Evolutionary conservation across 306 rosid species (phyloP).

Genomic region (Elaeagnus macrophylla): DNA sequence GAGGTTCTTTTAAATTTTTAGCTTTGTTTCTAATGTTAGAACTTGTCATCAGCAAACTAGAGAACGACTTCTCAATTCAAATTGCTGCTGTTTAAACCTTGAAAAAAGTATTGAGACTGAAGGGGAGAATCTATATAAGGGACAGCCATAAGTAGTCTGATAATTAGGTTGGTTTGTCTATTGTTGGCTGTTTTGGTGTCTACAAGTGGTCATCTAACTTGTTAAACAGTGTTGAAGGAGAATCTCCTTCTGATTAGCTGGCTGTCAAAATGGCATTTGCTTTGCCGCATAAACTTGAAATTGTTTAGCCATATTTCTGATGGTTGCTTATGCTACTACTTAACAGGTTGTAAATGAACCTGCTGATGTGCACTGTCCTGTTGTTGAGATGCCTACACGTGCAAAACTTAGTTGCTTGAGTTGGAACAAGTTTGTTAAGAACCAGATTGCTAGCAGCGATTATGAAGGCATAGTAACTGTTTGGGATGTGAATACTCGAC

Average conservation of each 20-base stretch:
- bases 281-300: background rate
- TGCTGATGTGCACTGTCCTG: constrained; percentile 76
- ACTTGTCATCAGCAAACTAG: background rate
- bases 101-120: too few species aligned
- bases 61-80: background rate
- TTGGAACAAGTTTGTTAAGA: constrained; percentile 87
- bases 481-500: constrained; percentile 91
- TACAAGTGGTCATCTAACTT: background rate
- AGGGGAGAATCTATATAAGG: too few species aligned
- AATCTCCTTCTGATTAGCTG: background rate
- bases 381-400: constrained; percentile 94
- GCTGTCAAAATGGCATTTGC: background rate
- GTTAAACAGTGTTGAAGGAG: background rate
- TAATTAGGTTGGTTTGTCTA: background rate
- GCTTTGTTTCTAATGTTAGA: background rate
- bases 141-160: background rate
- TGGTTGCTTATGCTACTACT: constrained; percentile 22
- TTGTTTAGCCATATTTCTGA: background rate
- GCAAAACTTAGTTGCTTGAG: constrained; percentile 98
- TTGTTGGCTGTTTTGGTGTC: background rate
- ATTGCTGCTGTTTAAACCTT: too few species aligned
- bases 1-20: constrained; percentile 13
- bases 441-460: constrained; percentile 94
- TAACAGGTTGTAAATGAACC: constrained; percentile 86
- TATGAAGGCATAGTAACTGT: constrained; percentile 95